Percentiles rank a stretch among this genome's conserved stretches.
Evolutionary conservation across 441 rosid species (phyloP).

Genomic region (Adansonia grandidieri): DNA sequence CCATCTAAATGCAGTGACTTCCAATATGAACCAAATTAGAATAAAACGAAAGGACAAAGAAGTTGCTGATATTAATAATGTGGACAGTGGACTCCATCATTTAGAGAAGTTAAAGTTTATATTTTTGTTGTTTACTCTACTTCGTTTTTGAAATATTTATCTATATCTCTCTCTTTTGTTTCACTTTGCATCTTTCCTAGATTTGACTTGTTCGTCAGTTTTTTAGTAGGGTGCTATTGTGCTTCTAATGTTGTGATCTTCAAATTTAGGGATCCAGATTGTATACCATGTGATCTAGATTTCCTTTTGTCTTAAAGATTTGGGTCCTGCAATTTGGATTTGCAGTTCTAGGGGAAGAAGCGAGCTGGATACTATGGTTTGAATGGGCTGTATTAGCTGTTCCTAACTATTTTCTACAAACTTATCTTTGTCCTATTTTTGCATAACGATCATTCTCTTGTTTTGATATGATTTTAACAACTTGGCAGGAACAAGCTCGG

Average conservation of each 20-base stretch:
- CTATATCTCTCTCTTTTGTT: not conserved
- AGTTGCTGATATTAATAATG: too few species aligned
- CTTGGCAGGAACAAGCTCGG: constrained; percentile 50
- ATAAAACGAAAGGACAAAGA: too few species aligned
- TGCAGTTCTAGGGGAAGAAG: not conserved
- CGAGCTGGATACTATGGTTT: not conserved
- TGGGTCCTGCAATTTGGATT: not conserved
- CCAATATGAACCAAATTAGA: too few species aligned
- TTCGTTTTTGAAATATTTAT: not conserved
- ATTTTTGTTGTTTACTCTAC: too few species aligned
- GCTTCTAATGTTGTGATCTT: not conserved
- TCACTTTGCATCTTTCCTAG: not conserved
- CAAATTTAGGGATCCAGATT: not conserved
- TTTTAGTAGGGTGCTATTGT: not conserved
- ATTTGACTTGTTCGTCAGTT: not conserved
- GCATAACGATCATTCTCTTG: not conserved
- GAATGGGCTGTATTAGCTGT: not conserved
- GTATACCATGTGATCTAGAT: not conserved
- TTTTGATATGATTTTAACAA: not conserved
- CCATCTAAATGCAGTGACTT: too few species aligned
- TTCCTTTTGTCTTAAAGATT: not conserved
- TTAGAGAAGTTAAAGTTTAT: too few species aligned
- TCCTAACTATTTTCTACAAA: not conserved
- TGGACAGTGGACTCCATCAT: too few species aligned
- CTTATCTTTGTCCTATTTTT: not conserved